Percentiles rank a stretch among this genome's conserved stretches.
Conservation (phyloP, 108 stramenopile species). For the Skeletonema costatum region DNA sequence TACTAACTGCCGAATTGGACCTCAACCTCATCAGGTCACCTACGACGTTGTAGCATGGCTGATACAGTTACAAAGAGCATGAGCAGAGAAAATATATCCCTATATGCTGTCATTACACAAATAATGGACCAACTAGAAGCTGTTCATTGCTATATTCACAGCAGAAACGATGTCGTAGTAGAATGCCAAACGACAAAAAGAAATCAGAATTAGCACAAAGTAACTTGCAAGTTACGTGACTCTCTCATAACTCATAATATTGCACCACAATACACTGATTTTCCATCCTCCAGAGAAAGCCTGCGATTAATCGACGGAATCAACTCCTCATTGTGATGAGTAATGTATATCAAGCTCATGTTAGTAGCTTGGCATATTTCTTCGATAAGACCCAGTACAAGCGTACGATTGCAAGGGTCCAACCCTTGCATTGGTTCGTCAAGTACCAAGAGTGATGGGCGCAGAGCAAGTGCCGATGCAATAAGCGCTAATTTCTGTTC, state of each 20-base stretch:
- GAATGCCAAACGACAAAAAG: too few relatives aligned
- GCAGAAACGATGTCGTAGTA: too few relatives aligned
- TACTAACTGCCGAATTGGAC: too few relatives aligned
- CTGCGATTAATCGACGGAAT: constrained; percentile 57
- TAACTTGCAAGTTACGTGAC: too few relatives aligned
- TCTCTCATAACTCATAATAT: neutral
- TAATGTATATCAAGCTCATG: constrained; percentile 72
- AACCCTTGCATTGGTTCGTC: constrained; percentile 83
- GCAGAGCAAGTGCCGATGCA: constrained; percentile 57
- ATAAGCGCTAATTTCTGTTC: constrained; percentile 80
- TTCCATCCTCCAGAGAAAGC: constrained; percentile 56
- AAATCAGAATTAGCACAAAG: too few relatives aligned
- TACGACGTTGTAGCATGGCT: too few relatives aligned
- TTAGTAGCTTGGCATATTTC: constrained; percentile 60
- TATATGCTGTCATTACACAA: too few relatives aligned
- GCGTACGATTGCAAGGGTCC: constrained; percentile 59
- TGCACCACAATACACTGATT: constrained; percentile 45
- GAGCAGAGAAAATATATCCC: too few relatives aligned
- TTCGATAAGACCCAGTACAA: constrained; percentile 57
- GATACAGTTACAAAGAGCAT: too few relatives aligned
- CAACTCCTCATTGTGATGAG: constrained; percentile 76
- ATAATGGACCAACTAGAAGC: too few relatives aligned
- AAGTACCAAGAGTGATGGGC: constrained; percentile 69
- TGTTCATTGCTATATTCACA: too few relatives aligned
- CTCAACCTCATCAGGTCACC: too few relatives aligned